Base-by-base conservation (phyloP, 1,139 yeast genomes). In the Blastobotrys arbuscula region DNA sequence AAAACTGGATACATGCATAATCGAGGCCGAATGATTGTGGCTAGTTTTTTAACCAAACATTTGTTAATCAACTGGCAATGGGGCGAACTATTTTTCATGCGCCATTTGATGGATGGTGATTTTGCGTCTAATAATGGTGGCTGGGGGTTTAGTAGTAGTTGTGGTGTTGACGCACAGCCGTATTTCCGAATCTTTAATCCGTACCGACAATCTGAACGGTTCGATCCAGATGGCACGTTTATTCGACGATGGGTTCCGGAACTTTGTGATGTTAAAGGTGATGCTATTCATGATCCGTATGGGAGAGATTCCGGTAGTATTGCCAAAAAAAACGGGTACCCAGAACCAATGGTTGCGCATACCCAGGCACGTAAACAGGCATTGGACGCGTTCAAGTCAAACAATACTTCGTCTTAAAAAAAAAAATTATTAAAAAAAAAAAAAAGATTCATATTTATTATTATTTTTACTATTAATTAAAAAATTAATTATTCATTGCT, bases 131-230 rank as follows among this genome's bases (percentile, higher is more conserved):
- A 78, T 57, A 71, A 73, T 47, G 80, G 78, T 3, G 82, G 82
- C 1, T 78, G 82, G 83, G 79, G 79, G 1, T 76, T 76, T 59
- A 65, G 75, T 45, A 70, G 79, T 3, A 30, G 39, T 18, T 39
- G 44, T 18, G 48, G 48, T 10, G 48, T 45, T 12, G 48, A 76
- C 55, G 75, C 78, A 1, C 82, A 77, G 57, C 82, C 82, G 1
- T 77, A 75, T 66, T 77, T 77, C 58, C 65, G 82, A 31, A 72
- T 77, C 18, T 75, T 78, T 60, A 78, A 78, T 56, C 80, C 81
- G 19, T 71, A 70, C 54, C 59, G 74, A 1, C 83, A 78, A 54
- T 71, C 77, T 30, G 72, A 70, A 52, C 73, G 70, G 53, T 77
- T 72, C 53, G 82, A 77, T 53, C 68, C 69, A 1, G 61, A 71